A percentile compares a stretch with the other conserved stretches of the same genome.
Conservation (phyloP, 176 grass and related monocot genomes). For the Rhynchospora pubera region DNA sequence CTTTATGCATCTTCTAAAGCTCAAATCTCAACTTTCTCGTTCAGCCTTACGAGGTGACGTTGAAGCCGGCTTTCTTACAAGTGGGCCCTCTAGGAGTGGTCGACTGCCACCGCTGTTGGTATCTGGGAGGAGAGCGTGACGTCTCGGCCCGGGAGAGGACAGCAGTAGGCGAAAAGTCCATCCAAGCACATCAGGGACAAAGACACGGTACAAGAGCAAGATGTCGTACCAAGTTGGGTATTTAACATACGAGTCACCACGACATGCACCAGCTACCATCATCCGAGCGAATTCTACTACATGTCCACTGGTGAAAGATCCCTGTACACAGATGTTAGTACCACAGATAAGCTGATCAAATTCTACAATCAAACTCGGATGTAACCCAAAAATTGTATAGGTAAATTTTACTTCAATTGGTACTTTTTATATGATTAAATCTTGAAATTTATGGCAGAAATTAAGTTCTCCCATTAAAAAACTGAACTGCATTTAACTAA, state of each 20-base stretch:
- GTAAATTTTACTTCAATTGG: not conserved
- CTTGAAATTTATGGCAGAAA: not conserved
- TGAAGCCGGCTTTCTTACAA: conserved; percentile 16
- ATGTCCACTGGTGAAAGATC: conserved; percentile 15
- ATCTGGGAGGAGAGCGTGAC: conserved; percentile 12
- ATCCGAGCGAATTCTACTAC: conserved; percentile 50
- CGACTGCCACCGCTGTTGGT: not conserved
- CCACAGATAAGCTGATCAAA: no score
- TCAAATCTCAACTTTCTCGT: conserved; percentile 7
- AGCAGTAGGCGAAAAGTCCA: conserved; percentile 77
- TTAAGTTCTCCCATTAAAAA: not conserved
- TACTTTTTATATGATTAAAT: not conserved
- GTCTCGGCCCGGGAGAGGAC: conserved; percentile 20
- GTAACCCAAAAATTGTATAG: no score
- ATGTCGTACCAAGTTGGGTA: conserved; percentile 58
- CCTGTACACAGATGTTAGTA: not conserved
- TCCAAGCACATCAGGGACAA: conserved; percentile 62
- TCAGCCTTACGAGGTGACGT: conserved; percentile 15
- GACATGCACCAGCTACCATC: conserved; percentile 66
- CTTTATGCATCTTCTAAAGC: not conserved
- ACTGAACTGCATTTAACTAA: not conserved
- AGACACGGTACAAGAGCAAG: conserved; percentile 74
- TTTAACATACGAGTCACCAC: conserved; percentile 58
- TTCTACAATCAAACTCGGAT: not conserved
- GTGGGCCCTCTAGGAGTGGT: conserved; percentile 7